These are phyloP conservation scores for Phytophthora crassamura DNA, from an alignment of 352 stramenopile species.

Conservation along the genomic window DNA sequence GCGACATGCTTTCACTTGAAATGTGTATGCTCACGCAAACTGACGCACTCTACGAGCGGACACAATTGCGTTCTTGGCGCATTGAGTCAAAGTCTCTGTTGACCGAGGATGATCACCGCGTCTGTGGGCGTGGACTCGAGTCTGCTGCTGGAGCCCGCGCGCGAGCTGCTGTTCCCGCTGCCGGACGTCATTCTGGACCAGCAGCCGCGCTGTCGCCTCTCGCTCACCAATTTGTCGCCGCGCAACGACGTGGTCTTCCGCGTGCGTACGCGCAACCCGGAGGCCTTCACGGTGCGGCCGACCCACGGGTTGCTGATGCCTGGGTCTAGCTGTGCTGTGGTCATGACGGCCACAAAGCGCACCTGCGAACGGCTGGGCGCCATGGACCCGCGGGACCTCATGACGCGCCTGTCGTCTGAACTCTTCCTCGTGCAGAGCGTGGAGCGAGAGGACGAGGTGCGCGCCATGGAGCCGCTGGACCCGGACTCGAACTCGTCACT, in stretches of 20 bases:
- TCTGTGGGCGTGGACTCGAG: conserved; percentile 76
- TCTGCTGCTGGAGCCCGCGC: conserved; percentile 73
- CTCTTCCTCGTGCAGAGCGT: conserved; percentile 67
- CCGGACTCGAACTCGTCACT: conserved; percentile 40
- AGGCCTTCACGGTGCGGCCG: conserved; percentile 80
- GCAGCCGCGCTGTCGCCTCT: conserved; percentile 38
- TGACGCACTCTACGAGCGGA: neutral
- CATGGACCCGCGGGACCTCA: conserved; percentile 44
- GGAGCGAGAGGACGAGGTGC: conserved; percentile 54
- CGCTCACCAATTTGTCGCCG: conserved; percentile 73
- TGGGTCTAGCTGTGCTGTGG: conserved; percentile 41
- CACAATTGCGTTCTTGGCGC: conserved; percentile 3
- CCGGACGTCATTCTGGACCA: conserved; percentile 12
- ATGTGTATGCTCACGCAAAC: conserved; percentile 4
- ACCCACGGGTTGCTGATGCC: conserved; percentile 65
- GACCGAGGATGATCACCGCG: conserved; percentile 65
- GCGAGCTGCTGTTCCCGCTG: conserved; percentile 57
- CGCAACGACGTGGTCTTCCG: conserved; percentile 75
- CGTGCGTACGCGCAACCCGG: conserved; percentile 76
- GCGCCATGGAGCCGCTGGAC: conserved; percentile 50
- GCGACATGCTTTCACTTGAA: conserved; percentile 8
- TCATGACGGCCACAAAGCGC: conserved; percentile 45
- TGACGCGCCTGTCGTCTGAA: conserved; percentile 46
- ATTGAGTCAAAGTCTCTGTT: neutral
- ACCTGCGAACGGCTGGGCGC: conserved; percentile 39